Percentiles rank a stretch among this genome's conserved stretches.
phyloP scores from a whole-genome alignment of 306 rosid genomes.

The Corylus avellana region DNA sequence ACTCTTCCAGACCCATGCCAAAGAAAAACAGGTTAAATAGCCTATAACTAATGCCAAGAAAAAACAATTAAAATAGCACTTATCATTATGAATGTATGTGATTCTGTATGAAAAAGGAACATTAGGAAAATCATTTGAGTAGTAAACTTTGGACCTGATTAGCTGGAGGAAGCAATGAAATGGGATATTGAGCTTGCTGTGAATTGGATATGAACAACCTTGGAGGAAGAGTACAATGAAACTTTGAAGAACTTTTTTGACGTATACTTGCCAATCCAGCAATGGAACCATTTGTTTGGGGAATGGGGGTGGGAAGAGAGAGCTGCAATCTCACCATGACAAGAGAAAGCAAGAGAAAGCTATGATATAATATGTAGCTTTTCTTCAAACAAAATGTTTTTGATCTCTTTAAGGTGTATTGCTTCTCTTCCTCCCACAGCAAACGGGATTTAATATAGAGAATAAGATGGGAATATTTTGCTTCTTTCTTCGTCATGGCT shows the following conservation, averaged over 20 bases:
- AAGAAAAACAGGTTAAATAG: background rate
- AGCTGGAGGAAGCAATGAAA: conserved; percentile 16
- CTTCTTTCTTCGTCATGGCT: conserved; percentile 34
- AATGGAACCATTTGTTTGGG: conserved; percentile 5
- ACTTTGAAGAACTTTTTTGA: conserved; percentile 9
- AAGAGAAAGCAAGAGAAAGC: background rate
- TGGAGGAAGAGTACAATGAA: conserved; percentile 23
- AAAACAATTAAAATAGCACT: background rate
- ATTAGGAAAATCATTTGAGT: background rate
- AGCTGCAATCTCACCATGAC: conserved; percentile 30
- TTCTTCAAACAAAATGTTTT: background rate
- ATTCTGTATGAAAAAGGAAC: background rate
- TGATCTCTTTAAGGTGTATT: conserved; percentile 1
- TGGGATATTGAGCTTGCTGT: conserved; percentile 21
- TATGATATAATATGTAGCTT: background rate
- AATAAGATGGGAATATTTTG: conserved; percentile 27
- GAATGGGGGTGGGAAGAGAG: conserved; percentile 10
- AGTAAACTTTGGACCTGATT: conserved; percentile 29
- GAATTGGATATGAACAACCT: conserved; percentile 26
- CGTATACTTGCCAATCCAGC: background rate
- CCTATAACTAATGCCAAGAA: background rate
- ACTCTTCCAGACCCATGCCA: background rate
- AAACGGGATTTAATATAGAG: background rate
- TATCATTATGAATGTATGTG: background rate
- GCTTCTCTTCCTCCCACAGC: conserved; percentile 9